These are phyloP conservation scores for Inga oerstediana DNA, from an alignment of 306 rosid genomes.

Conservation along the genomic window DNA sequence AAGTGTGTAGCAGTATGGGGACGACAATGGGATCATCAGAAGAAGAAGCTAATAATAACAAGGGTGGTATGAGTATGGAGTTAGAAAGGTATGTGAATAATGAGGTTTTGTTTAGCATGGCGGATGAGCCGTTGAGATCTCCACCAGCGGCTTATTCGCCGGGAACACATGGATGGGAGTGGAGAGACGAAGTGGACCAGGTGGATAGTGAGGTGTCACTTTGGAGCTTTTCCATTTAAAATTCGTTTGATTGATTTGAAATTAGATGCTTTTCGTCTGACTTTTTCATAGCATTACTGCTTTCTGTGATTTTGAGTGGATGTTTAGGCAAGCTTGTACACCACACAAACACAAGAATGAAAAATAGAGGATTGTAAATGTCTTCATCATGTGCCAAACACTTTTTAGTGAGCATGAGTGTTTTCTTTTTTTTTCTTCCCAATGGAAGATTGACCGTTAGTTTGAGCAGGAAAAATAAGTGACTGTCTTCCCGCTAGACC, in stretches of 20 bases:
- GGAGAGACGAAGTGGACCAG: conserved; percentile 36
- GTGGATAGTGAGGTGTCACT: conserved; percentile 38
- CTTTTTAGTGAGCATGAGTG: neutral
- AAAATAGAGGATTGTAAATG: neutral
- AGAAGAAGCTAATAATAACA: neutral
- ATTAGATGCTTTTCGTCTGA: neutral
- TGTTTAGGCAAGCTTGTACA: neutral
- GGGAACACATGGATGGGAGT: neutral
- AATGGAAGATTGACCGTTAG: no score
- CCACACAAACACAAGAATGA: neutral
- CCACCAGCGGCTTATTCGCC: conserved; percentile 46
- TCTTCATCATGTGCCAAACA: neutral
- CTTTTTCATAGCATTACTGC: neutral
- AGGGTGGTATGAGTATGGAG: neutral
- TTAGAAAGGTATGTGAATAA: neutral
- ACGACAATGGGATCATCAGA: neutral
- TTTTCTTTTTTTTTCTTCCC: no score
- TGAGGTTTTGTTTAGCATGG: conserved; percentile 44
- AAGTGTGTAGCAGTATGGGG: neutral
- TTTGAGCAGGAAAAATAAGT: no score
- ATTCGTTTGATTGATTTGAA: conserved; percentile 1
- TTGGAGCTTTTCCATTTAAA: conserved; percentile 47
- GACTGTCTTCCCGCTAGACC: no score
- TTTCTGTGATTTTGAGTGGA: neutral
- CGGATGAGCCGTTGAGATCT: conserved; percentile 53